phyloP scores from a whole-genome alignment of 2,329 filamentous ascomycete species.

The Ophiostoma quercus region DNA sequence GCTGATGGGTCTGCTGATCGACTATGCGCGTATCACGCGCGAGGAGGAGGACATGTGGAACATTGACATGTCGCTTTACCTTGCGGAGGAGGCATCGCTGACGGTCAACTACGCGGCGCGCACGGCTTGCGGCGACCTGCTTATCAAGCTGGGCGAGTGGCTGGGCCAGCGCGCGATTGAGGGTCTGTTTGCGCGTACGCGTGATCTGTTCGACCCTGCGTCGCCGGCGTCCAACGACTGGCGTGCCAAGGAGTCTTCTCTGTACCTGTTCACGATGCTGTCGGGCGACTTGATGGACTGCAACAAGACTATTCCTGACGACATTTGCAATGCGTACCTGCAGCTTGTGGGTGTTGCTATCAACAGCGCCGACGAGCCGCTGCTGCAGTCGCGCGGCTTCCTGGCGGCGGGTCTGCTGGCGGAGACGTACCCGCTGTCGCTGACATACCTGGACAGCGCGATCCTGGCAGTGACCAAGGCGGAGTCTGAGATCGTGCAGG shows the following conservation, averaged over 20 bases:
- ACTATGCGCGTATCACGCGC: slow-evolving; percentile 81
- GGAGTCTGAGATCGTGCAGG: slow-evolving; percentile 72
- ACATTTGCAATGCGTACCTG: slow-evolving; percentile 68
- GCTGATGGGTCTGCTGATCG: slow-evolving; percentile 77
- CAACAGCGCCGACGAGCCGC: slow-evolving; percentile 60
- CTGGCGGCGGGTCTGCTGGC: slow-evolving; percentile 77
- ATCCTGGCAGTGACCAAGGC: slow-evolving; percentile 72
- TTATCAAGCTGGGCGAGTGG: slow-evolving; percentile 93
- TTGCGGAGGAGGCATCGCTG: slow-evolving; percentile 90
- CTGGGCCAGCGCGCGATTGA: slow-evolving; percentile 69
- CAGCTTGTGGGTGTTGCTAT: slow-evolving; percentile 76
- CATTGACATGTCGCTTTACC: slow-evolving; percentile 89
- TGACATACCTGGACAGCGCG: slow-evolving; percentile 63
- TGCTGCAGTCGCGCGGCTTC: slow-evolving; percentile 81
- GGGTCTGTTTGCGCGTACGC: slow-evolving; percentile 71
- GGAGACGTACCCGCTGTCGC: slow-evolving; percentile 60
- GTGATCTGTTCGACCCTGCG: slow-evolving; percentile 60
- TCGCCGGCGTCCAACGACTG: slow-evolving; percentile 38
- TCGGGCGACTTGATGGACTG: slow-evolving; percentile 83
- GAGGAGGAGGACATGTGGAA: slow-evolving; percentile 97
- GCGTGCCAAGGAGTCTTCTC: slow-evolving; percentile 68
- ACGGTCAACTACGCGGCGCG: slow-evolving; percentile 94
- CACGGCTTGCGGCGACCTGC: slow-evolving; percentile 83
- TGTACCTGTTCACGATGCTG: slow-evolving; percentile 81
- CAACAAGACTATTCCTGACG: slow-evolving; percentile 62